Evolutionary conservation across 2,329 filamentous ascomycete genomes (phyloP), one percentile per base, ranked within the genome.

Genomic region (Colletotrichum scovillei): DNA sequence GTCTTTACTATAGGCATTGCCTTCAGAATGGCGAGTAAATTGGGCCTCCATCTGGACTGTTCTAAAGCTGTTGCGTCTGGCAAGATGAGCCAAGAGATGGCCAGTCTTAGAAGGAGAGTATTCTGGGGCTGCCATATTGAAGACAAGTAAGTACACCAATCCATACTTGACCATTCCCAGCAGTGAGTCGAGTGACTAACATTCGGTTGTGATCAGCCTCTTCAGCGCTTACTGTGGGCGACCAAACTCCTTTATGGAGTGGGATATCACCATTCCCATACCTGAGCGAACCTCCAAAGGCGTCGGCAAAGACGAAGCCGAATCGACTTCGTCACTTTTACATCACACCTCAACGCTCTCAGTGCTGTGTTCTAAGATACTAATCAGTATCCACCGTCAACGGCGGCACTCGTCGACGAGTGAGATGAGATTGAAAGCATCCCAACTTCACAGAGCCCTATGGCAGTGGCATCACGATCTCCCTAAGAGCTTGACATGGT

Each of bases 91-190:
- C 9, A 28, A 0, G 67, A 73, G 0, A 19, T 57, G 22, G 71
- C 71, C 2, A 38, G 28, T 14, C 52, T 71, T 9, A 56, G 71
- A 26, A 46, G 62, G 4, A 70, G 56, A 16, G 71, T 73, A 4
- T 73, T 73, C 9, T 73, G 71, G 71, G 71, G 66, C 3, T 73
- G 71, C 7, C 35, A 71, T 22, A 11, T 59, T 4, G 60, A 65
- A 32, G 71, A 73, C 28, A 65, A 53, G 71, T 73, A 4, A 53
- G 65, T 63, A 1, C 5, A 12, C n/a, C 6, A 11, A 6, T 2
- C 9, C 4, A 7, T 5, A 9, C 22, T 5, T 16, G 1, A 0
- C 4, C 1, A 4, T 38, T 19, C 22, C 8, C 8, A 14, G 26
- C 6, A 0, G 5, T 1, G 2, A 22, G 11, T 11, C 24, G n/a